Percentiles rank a stretch among this genome's conserved stretches.
phyloP scores from a whole-genome alignment of 2,329 filamentous ascomycete genomes.

The Arthrobotrys sphaeroides region DNA sequence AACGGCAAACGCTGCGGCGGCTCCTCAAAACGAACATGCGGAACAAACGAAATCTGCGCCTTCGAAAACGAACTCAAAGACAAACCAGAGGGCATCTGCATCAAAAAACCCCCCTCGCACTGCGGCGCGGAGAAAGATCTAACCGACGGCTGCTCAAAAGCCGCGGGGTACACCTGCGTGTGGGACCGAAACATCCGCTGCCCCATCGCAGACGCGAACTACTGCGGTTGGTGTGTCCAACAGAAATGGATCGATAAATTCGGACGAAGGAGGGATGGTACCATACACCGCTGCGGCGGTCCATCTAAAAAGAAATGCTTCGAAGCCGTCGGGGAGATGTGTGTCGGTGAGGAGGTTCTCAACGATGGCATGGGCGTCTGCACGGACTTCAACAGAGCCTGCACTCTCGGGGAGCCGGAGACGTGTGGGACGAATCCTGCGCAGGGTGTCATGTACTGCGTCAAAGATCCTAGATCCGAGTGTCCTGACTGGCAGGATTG shows the following conservation, averaged over 20 bases:
- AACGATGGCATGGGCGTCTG: background rate
- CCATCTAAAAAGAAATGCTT: background rate
- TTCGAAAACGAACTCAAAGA: background rate
- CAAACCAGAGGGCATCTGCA: background rate
- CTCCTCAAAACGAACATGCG: background rate
- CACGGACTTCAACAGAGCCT: background rate
- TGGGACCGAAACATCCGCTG: background rate
- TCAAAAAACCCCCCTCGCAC: background rate
- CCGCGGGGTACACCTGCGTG: background rate
- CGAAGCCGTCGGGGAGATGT: background rate
- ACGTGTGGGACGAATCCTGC: background rate
- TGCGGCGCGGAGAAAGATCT: background rate
- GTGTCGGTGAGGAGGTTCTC: background rate
- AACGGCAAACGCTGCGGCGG: background rate
- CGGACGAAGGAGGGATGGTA: background rate
- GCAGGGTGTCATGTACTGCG: background rate
- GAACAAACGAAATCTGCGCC: background rate
- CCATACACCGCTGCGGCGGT: background rate
- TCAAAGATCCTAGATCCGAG: background rate
- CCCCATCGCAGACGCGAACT: background rate
- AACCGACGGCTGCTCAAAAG: background rate
- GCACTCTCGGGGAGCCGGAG: background rate
- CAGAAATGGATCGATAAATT: background rate
- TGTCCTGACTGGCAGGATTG: background rate
- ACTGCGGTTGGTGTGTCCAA: background rate